phyloP scores from a whole-genome alignment of 2,329 filamentous ascomycete genomes.

The Ophiostoma novo-ulmi region DNA sequence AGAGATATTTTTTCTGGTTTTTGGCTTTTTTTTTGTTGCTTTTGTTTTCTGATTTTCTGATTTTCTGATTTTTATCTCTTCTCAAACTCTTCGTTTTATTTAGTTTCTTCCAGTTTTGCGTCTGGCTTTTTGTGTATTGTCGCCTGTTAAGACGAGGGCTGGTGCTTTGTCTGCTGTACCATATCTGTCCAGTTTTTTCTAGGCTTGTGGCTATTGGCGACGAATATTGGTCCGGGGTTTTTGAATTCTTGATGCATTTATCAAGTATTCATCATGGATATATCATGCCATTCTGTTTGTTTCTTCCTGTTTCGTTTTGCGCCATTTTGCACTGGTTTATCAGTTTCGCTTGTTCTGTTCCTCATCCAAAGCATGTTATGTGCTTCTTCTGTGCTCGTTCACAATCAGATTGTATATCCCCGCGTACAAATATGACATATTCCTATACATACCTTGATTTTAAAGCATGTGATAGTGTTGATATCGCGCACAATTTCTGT shows the following conservation, averaged over 20 bases:
- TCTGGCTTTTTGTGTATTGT: too few species aligned
- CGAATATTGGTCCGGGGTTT: neutral
- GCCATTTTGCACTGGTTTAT: too few species aligned
- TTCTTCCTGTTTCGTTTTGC: too few species aligned
- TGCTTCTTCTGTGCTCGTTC: neutral
- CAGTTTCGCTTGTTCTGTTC: neutral
- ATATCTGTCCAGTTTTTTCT: neutral
- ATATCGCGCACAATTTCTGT: neutral
- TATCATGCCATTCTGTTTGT: neutral
- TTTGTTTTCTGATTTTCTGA: neutral
- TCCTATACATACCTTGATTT: neutral
- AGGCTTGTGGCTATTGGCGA: neutral
- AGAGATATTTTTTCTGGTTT: neutral
- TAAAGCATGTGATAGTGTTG: neutral
- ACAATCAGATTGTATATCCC: neutral
- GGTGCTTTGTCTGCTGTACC: neutral
- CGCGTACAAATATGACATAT: neutral
- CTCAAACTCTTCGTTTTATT: neutral
- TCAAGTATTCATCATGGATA: neutral
- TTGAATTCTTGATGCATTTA: neutral
- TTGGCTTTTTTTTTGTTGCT: neutral
- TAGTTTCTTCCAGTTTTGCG: neutral
- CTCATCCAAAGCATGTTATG: too few species aligned
- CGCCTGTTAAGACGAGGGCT: neutral
- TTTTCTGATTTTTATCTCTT: neutral